Evolutionary conservation across 108 stramenopile genomes (phyloP).

Genomic region (Craspedostauros australis): DNA sequence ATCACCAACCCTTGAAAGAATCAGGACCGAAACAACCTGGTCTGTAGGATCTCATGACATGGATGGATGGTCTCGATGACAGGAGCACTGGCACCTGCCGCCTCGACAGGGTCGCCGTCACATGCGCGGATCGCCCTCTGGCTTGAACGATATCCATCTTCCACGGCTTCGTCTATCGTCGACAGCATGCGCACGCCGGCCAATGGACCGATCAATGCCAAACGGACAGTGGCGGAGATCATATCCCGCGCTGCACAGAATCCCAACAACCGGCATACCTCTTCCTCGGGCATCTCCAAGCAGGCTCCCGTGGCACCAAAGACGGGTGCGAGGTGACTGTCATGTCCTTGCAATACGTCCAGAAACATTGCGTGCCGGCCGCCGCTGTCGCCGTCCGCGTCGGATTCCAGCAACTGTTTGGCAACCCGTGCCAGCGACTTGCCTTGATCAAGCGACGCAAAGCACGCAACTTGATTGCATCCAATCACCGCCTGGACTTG

Average conservation of each 20-base stretch:
- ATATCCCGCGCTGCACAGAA: conserved; percentile 74
- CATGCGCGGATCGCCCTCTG: neutral
- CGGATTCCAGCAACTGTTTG: conserved; percentile 29
- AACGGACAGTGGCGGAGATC: conserved; percentile 73
- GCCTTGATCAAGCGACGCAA: conserved; percentile 76
- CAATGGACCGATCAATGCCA: conserved; percentile 72
- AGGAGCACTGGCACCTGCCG: conserved; percentile 39
- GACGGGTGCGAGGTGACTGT: conserved; percentile 51
- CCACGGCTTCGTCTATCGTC: conserved; percentile 34
- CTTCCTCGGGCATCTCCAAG: conserved; percentile 25
- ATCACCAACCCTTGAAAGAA: no score
- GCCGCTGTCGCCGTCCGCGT: neutral
- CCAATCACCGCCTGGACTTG: conserved; percentile 43
- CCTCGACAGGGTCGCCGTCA: conserved; percentile 8
- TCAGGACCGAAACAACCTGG: conserved; percentile 67
- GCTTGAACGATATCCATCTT: conserved; percentile 35
- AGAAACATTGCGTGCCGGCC: neutral
- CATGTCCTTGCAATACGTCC: conserved; percentile 1
- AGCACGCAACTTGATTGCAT: conserved; percentile 59
- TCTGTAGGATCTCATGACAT: conserved; percentile 58
- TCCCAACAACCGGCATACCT: conserved; percentile 50
- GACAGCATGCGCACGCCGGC: conserved; percentile 49
- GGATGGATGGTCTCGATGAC: conserved; percentile 70
- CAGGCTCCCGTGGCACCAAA: conserved; percentile 45
- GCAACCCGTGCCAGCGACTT: conserved; percentile 62